Base-by-base conservation (phyloP, 2,329 filamentous ascomycete species). In the Aspergillus sclerotialis region DNA sequence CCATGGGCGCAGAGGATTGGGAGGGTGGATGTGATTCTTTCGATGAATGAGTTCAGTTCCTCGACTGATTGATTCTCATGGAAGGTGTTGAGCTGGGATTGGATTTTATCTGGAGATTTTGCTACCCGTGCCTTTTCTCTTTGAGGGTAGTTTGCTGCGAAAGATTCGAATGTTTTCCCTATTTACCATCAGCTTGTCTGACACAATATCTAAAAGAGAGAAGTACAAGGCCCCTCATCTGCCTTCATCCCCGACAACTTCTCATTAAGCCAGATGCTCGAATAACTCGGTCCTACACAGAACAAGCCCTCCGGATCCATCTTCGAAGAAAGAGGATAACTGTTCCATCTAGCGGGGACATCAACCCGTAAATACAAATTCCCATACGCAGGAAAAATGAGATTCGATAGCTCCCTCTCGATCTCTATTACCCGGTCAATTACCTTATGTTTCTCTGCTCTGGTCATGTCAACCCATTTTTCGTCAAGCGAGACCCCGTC, bases 321-420 rank as follows among this genome's bases (percentile, higher is more conserved):
- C 30, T 39, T 35, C 17, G 25, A 3, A 3, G 39, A 33, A 5
- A 52, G 36, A 23, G 27, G 28, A 35, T 26, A 40, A 23, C 29
- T 28, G 8, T 12, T 18, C 35, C 26, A 42, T 12, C 7, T 25
- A 28, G 25, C 2, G 7, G 41, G 40, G 17, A 48, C 11, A 7
- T 29, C 40, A 4, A 45, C 36, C 8, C 35, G 44, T 7, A 50
- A 35, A 30, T 40, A 53, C 10, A 63, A 45, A 40, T 53, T 57
- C 4, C 59, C 58, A 37, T 57, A 62, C 0, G 50, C 58, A 24
- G 58, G 55, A 33, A 63, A 60, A 11, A 47, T 24, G 43, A 55
- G 17, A 16, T 43, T 25, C 2, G 18, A 32, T 21, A 52, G 49
- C 28, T 44, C 42, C 16, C 37, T 46, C 32, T 50, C 49, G n/a